Base-by-base conservation (phyloP, 495 filamentous ascomycete genomes). In the Penicillium longicatenatum region DNA sequence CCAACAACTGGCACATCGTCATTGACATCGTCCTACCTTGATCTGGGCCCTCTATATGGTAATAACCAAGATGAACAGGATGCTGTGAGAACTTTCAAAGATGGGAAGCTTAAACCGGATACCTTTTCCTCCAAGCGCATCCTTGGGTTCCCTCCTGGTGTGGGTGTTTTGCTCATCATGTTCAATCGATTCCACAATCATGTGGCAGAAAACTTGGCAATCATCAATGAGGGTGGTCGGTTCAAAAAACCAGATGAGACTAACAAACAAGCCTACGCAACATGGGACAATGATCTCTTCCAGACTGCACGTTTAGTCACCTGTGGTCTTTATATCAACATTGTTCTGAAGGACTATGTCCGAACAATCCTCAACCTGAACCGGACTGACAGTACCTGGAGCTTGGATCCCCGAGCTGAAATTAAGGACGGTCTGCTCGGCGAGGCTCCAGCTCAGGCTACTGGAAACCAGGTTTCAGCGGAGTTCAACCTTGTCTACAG, bases 41-140 rank as follows among this genome's bases (percentile, higher is more conserved):
- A 97, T 59, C 79, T 97, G 12, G 81, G 87, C 2, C 92, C 92
- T 0, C 80, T 97, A 3, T 97, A 97, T 66, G 92, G 92, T 21
- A 93, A 87, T 68, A 91, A 87, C 59, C 80, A 88, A 65, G 75
- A 81, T 2, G 89, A 92, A 68, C 92, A 95, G 65, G 75, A 90
- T 59, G 72, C 72, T 8, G 84, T 97, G 59, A 80, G 92, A 48
- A 91, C 90, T 0, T 89, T 91, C 70, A 84, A 87, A 65, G 86
- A 92, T 61, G 92, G 92, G 50, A 91, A 83, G 69, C 75, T 97
- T 50, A 96, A 96, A 75, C 83, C 89, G 2, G 92, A 97, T 63
- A 82, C 80, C 54, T 97, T 91, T 55, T 84, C 89, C 6, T 86
- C 91, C 64, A 90, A 87, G 68, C 81, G 92, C 17, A 67, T 93